A percentile compares a stretch with the other conserved stretches of the same genome.
These are phyloP conservation scores for Mortierella hygrophila DNA, from an alignment of 192 early-diverging fungal genomes.

Conservation along the genomic window DNA sequence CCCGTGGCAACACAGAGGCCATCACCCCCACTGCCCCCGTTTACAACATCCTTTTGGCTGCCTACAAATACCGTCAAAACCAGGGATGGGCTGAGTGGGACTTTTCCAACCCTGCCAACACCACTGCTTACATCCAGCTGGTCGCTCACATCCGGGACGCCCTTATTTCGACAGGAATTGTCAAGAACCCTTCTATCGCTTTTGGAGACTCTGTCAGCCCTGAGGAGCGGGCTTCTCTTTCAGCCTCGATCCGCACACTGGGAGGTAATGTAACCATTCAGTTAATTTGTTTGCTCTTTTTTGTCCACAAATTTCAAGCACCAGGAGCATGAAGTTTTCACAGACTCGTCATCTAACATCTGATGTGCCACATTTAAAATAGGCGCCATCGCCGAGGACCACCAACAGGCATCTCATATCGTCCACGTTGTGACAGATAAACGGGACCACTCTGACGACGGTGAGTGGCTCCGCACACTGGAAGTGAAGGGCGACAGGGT, in stretches of 20 bases:
- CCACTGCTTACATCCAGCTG: constrained; percentile 48
- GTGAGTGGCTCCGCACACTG: constrained; percentile 69
- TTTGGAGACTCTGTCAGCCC: constrained; percentile 53
- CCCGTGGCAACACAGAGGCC: constrained; percentile 8
- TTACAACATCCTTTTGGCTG: constrained; percentile 59
- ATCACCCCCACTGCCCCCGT: constrained; percentile 40
- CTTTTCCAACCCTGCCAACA: constrained; percentile 44
- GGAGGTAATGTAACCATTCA: constrained; percentile 52
- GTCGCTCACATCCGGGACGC: constrained; percentile 50
- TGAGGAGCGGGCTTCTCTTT: constrained; percentile 46
- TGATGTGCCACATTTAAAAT: neutral
- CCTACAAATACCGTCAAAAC: constrained; percentile 57
- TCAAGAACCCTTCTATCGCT: constrained; percentile 57
- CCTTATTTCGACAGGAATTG: constrained; percentile 29
- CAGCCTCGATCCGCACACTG: constrained; percentile 31
- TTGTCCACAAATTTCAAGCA: neutral
- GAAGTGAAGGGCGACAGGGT: constrained; percentile 70
- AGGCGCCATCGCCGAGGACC: constrained; percentile 48
- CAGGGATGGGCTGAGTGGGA: constrained; percentile 62
- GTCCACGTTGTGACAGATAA: constrained; percentile 47
- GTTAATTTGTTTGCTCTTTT: neutral
- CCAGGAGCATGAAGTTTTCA: neutral
- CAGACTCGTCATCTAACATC: neutral
- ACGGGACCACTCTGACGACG: constrained; percentile 48
- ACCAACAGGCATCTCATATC: constrained; percentile 60